Evolutionary conservation across 805 yeast species (phyloP), one percentile per base, ranked within the genome.

Genomic region (Starmerella roubikii): DNA sequence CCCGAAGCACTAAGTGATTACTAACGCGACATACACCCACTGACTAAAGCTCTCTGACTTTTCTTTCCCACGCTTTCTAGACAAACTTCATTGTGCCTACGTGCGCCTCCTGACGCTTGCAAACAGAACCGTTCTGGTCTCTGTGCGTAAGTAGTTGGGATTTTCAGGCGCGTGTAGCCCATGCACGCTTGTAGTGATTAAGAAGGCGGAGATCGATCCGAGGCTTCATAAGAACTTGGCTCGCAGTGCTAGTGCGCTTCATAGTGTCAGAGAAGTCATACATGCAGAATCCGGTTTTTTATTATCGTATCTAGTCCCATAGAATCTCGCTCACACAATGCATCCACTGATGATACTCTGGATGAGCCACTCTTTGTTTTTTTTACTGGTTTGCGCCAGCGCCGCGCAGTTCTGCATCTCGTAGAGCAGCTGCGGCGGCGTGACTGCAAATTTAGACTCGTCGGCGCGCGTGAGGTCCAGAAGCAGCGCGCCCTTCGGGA

Each of bases 241-340:
- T 39, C 47, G 49, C 46, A 33, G 33, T 23, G 34, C 30, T 18
- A 13, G 44, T 46, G 53, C 45, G 41, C 37, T 40, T 35, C 43
- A 52, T 35, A 50, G 59, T 54, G 59, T 55, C 59, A 55, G 58
- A 54, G 53, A 45, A 50, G 55, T 41, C 59, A 41, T 17, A 55
- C 57, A 55, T 48, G 16, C 13, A 3, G 35, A n/a, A 11, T 18
- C 8, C n/a, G n/a, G n/a, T 4, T 30, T n/a, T 30, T 15, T 7
- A 17, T 29, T 10, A 17, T 29, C 19, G n/a, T 30, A 12, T 30
- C 8, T 12, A 30, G 12, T 30, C n/a, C 8, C 8, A 10, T 30
- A 32, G 12, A 8, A 32, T n/a, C 6, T 13, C 6, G 13, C 5
- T n/a, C 9, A 21, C 0, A 57, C 50, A 2, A 55, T 26, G 25